Base-by-base conservation (phyloP, 768 basidiomycete genomes). In the Lactarius tabidus region DNA sequence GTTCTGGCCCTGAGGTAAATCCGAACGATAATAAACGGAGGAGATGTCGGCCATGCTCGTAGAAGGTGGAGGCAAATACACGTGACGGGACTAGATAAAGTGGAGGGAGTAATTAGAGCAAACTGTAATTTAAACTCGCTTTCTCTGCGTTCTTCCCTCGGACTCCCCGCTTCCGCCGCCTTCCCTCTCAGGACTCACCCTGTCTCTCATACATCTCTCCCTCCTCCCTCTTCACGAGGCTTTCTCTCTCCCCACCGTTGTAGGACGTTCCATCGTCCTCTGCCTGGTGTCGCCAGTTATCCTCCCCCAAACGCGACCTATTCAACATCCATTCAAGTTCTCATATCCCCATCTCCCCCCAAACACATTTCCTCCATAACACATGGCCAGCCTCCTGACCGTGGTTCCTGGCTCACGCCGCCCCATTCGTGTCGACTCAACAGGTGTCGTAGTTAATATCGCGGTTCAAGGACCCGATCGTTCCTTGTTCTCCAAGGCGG, bases 351-450 rank as follows among this genome's bases (percentile, higher is more conserved):
- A 55, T 38, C 33, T 33, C 33, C 33, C 53, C 31, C 18, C 36
- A 57, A 38, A 35, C 51, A 33, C 56, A 31, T 28, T 61, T 26
- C 51, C 45, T 31, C 9, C 52, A 33, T 51, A 54, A n/a, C 58
- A 31, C 29, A 69, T 69, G 68, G 59, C 67, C 17, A 60, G 51
- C 58, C 58, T 57, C 51, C 58, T 65, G 29, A 58, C 64, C 15
- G 61, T 66, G 20, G 64, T 70, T 39, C 67, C 67, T 31, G 69
- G 69, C 59, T 70, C 69, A 33, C 67, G 69, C 31, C 69, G 67
- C 35, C 69, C 69, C 26, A 66, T 70, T 59, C 67, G 60, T 35
- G 59, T 70, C 57, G 63, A 59, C 60, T 61, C 63, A 35, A 69
- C 61, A 17, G 61, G 67, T 36, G 56, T 69, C 41, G 52, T 68